phyloP scores from a whole-genome alignment of 1,284 basidiomycete species.

The Xanthoconium separans region DNA sequence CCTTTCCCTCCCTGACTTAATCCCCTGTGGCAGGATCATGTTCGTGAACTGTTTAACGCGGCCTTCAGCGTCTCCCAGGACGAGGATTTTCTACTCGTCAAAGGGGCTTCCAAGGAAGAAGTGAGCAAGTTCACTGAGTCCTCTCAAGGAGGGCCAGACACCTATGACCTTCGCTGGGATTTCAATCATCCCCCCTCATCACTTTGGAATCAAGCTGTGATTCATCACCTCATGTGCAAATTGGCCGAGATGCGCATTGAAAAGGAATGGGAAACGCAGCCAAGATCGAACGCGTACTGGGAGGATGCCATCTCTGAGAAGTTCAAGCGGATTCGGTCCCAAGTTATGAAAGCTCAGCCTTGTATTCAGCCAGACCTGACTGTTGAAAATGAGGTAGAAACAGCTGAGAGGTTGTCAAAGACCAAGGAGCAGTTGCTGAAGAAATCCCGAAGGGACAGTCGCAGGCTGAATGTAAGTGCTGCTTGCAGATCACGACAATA shows the following conservation, averaged over 20 bases:
- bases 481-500: too few relatives aligned
- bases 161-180: constrained; percentile 1
- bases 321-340: not conserved
- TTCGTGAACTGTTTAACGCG: not conserved
- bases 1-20: not conserved
- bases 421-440: not conserved
- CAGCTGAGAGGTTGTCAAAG: not conserved
- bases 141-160: not conserved
- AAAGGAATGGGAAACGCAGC: not conserved
- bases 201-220: constrained; percentile 2
- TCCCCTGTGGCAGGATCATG: not conserved
- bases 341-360: not conserved
- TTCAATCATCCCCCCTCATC: not conserved
- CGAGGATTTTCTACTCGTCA: not conserved
- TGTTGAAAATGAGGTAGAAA: too few relatives aligned
- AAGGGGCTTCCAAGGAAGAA: not conserved
- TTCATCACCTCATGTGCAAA: not conserved
- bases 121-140: not conserved
- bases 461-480: not conserved
- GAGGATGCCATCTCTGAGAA: not conserved
- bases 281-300: not conserved
- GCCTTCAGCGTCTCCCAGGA: not conserved
- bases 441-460: not conserved
- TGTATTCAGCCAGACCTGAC: too few relatives aligned
- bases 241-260: not conserved